Evolutionary conservation across 305 asterid species (phyloP).

Genomic region (Fraxinus baroniana): DNA sequence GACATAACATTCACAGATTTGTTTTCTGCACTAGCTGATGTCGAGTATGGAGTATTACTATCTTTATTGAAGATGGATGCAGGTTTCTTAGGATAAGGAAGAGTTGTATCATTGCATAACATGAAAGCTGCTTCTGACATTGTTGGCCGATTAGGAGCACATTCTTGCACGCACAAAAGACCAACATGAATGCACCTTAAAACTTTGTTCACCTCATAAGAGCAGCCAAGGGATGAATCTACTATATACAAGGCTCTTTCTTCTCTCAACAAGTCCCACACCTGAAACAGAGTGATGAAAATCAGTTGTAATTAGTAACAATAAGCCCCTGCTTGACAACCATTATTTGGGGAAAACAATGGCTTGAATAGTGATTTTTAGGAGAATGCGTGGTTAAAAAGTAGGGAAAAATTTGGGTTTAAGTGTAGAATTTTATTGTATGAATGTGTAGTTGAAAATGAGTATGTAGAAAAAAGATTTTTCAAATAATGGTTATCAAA

Average conservation of each 20-base stretch:
- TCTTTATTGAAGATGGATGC: conserved; percentile 14
- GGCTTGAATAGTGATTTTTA: too few species aligned
- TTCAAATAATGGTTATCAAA: too few species aligned
- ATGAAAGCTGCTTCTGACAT: conserved; percentile 30
- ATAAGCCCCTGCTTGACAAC: too few species aligned
- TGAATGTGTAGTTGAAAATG: too few species aligned
- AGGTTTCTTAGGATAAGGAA: conserved; percentile 25
- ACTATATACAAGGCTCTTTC: conserved; percentile 22
- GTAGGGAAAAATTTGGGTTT: too few species aligned
- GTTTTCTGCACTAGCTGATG: conserved; percentile 17
- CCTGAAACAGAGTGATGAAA: conserved; percentile 20
- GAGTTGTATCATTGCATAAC: conserved; percentile 29
- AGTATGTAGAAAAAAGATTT: too few species aligned
- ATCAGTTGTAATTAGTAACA: neutral
- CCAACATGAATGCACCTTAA: conserved; percentile 36
- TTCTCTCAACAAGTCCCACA: conserved; percentile 40
- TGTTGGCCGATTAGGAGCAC: conserved; percentile 30
- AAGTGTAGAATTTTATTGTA: too few species aligned
- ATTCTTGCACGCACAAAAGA: conserved; percentile 37
- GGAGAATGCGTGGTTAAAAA: too few species aligned
- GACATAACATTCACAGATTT: conserved; percentile 16
- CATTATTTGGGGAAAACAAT: too few species aligned
- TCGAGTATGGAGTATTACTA: neutral
- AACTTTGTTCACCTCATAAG: conserved; percentile 20
- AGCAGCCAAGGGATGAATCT: conserved; percentile 25